phyloP scores from a whole-genome alignment of 257 asterid genomes.

The Solanum commersonii region DNA sequence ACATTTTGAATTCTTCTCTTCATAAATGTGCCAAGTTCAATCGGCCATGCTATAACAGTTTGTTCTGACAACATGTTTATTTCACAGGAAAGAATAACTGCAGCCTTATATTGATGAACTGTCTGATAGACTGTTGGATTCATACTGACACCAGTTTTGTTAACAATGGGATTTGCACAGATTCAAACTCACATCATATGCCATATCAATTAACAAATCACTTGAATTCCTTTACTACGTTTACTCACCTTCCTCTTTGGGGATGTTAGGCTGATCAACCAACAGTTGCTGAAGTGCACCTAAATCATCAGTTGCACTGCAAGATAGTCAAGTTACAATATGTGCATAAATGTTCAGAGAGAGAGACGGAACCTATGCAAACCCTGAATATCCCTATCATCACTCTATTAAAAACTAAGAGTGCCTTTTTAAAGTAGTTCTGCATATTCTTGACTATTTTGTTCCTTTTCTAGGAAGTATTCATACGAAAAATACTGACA shows the following conservation, averaged over 20 bases:
- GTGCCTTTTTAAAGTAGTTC: not conserved
- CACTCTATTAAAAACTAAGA: not conserved
- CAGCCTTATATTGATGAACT: not conserved
- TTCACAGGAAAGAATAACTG: not conserved
- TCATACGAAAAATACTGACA: not conserved
- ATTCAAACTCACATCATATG: not conserved
- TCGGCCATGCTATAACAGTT: not conserved
- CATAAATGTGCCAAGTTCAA: not conserved
- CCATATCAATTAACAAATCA: not conserved
- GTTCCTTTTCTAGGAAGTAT: not conserved
- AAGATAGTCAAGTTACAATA: not conserved
- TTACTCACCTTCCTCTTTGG: constrained; percentile 57
- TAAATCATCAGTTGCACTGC: constrained; percentile 53
- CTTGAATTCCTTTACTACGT: not conserved
- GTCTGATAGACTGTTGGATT: not conserved
- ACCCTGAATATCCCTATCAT: not conserved
- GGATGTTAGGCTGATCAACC: constrained; percentile 81
- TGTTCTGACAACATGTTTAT: not conserved
- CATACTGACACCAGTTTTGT: not conserved
- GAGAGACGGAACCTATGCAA: not conserved
- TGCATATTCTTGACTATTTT: not conserved
- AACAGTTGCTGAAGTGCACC: constrained; percentile 53
- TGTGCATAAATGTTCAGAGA: not conserved
- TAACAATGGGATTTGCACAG: not conserved
- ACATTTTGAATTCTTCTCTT: not conserved